These are phyloP conservation scores for Backusella tuberculispora DNA, from an alignment of 192 early-diverging fungal species.

Conservation along the genomic window DNA sequence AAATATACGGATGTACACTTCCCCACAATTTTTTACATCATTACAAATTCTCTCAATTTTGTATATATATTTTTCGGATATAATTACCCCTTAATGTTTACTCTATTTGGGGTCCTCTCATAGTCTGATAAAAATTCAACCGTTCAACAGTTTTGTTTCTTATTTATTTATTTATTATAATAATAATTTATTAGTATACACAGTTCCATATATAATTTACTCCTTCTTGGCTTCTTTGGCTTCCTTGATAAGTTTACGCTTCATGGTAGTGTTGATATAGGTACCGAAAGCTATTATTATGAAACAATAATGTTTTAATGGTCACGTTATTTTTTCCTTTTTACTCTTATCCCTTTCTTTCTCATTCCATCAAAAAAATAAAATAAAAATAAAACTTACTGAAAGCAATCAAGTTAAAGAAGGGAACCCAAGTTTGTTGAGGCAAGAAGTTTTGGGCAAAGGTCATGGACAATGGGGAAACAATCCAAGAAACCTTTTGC, in stretches of 20 bases:
- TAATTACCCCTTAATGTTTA: too few relatives aligned
- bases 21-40: background rate
- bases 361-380: background rate
- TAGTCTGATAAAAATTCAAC: background rate
- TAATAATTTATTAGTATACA: conserved; percentile 14
- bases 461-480: conserved; percentile 79
- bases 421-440: conserved; percentile 86
- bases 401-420: conserved; percentile 88
- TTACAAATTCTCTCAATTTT: conserved; percentile 2
- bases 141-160: conserved; percentile 3
- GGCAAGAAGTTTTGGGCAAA: conserved; percentile 79
- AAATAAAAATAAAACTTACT: conserved; percentile 34
- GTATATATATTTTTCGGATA: background rate
- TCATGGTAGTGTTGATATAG: conserved; percentile 77
- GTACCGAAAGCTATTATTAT: conserved; percentile 61
- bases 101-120: background rate
- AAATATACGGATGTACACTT: background rate
- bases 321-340: background rate
- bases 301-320: conserved; percentile 6
- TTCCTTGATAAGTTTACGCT: conserved; percentile 46
- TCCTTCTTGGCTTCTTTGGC: conserved; percentile 23
- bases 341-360: background rate
- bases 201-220: background rate
- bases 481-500: conserved; percentile 84
- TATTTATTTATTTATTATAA: background rate